Percentiles rank a stretch among this genome's conserved stretches.
phyloP scores from a whole-genome alignment of 148 eudicot genomes.

The Vaccinium darrowii region DNA sequence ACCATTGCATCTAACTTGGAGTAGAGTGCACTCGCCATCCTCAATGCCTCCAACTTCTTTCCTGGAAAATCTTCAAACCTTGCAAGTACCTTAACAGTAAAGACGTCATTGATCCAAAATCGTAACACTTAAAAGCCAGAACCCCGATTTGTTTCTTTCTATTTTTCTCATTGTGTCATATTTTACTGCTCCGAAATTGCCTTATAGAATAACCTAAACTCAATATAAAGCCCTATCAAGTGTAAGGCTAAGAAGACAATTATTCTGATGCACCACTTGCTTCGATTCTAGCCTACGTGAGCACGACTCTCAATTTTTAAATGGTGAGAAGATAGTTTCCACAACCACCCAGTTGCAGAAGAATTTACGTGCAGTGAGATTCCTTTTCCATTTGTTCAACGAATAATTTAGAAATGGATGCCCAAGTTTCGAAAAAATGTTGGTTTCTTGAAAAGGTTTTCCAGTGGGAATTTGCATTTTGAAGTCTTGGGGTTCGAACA shows the following conservation, averaged over 20 bases:
- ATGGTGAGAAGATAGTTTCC: not conserved
- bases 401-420: not conserved
- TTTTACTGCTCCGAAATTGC: not conserved
- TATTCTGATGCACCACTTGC: not conserved
- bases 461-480: not conserved
- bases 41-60: conserved; percentile 81
- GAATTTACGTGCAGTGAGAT: not conserved
- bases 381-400: not conserved
- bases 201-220: not conserved
- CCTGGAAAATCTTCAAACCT: conserved; percentile 87
- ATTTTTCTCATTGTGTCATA: not conserved
- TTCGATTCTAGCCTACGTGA: not conserved
- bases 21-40: conserved; percentile 86
- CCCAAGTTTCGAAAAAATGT: not conserved
- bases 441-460: not conserved
- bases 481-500: not conserved
- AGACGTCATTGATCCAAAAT: not conserved
- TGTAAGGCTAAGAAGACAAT: not conserved
- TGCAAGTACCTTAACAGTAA: conserved; percentile 57
- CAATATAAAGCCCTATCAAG: not conserved
- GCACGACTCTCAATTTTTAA: not conserved
- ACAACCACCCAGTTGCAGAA: not conserved
- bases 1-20: conserved; percentile 60
- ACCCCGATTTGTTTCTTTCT: not conserved
- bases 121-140: not conserved